A percentile compares a stretch with the other conserved stretches of the same genome.
phyloP scores from a whole-genome alignment of 73 alveolate species.

The Tetrahymena thermophila region DNA sequence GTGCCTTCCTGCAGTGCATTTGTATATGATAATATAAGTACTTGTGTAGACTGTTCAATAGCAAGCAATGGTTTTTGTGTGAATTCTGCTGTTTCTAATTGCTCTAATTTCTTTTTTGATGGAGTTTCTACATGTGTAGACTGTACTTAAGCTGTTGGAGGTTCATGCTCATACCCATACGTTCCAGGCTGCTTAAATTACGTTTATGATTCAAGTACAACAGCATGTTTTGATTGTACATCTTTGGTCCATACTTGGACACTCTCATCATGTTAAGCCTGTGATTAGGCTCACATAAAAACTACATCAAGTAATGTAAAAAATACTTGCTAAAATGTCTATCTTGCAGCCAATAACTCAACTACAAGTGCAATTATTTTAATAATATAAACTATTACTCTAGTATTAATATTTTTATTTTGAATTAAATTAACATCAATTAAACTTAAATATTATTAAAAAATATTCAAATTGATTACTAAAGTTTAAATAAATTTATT shows the following conservation, averaged over 20 bases:
- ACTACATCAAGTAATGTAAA: not conserved
- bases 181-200: not conserved
- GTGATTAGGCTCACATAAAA: not conserved
- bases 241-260: not conserved
- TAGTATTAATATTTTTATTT: not conserved
- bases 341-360: not conserved
- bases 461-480: too few relatives aligned
- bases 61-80: not conserved
- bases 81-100: not conserved
- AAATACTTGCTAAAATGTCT: not conserved
- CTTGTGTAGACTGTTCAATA: not conserved
- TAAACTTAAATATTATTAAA: too few relatives aligned
- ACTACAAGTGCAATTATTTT: not conserved
- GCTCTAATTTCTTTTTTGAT: not conserved
- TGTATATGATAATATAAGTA: not conserved
- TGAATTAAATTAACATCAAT: not conserved
- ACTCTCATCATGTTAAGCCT: not conserved
- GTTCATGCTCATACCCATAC: not conserved
- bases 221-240: not conserved
- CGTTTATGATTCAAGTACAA: not conserved
- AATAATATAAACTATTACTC: not conserved
- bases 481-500: too few relatives aligned
- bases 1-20: not conserved
- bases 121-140: not conserved
- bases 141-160: not conserved